These are phyloP conservation scores for Discostella stelligeroides DNA, from an alignment of 108 stramenopile species.

Conservation along the genomic window DNA sequence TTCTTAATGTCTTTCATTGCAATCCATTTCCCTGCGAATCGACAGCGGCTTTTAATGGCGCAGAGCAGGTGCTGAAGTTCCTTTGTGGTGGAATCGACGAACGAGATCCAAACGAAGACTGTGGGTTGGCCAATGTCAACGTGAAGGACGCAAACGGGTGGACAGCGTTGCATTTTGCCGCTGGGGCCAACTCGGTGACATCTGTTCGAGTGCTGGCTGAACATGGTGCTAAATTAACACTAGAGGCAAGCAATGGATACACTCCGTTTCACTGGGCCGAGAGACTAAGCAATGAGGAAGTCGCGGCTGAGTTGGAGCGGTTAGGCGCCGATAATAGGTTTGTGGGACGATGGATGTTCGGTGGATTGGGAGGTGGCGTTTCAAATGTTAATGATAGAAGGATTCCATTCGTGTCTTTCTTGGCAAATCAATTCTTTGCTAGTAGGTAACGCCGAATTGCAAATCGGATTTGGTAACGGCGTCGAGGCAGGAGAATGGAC, in stretches of 20 bases:
- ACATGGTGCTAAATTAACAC: slow-evolving; percentile 65
- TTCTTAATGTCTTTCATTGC: no score
- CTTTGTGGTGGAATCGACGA: slow-evolving; percentile 68
- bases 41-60: slow-evolving; percentile 78
- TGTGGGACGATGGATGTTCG: slow-evolving; percentile 52
- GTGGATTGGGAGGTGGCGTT: slow-evolving; percentile 50
- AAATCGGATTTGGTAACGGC: no score
- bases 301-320: slow-evolving; percentile 61
- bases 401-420: slow-evolving; percentile 31
- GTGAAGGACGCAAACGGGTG: slow-evolving; percentile 71
- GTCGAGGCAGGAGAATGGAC: no score
- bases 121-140: slow-evolving; percentile 70
- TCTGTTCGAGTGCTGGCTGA: slow-evolving; percentile 54
- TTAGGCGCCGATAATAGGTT: slow-evolving; percentile 53
- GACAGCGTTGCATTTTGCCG: slow-evolving; percentile 82
- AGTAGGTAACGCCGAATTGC: no score
- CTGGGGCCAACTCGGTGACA: slow-evolving; percentile 64
- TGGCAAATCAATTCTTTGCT: slow-evolving; percentile 40
- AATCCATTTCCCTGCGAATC: no score
- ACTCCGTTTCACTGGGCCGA: slow-evolving; percentile 79
- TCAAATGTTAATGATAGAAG: slow-evolving; percentile 26
- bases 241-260: slow-evolving; percentile 84
- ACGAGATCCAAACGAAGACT: slow-evolving; percentile 48
- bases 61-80: slow-evolving; percentile 60
- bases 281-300: slow-evolving; percentile 67